Conservation (phyloP, 768 basidiomycete genomes). For the Dentipellis sp. region DNA sequence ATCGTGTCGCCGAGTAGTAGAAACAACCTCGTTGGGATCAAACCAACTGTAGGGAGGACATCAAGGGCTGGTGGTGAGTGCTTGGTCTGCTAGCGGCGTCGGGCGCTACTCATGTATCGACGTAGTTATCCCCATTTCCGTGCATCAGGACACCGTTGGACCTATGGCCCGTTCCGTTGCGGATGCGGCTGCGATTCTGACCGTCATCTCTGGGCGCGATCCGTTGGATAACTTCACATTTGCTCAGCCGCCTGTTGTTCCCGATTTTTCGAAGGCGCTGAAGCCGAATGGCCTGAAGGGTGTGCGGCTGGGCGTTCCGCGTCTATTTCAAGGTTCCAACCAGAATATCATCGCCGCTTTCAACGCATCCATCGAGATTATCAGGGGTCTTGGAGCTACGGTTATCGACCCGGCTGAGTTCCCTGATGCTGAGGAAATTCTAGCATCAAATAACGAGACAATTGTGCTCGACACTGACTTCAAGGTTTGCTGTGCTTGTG, state of each 20-base stretch:
- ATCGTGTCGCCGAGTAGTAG: slow-evolving; percentile 36
- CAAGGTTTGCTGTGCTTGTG: slow-evolving; percentile 31
- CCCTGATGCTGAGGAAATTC: slow-evolving; percentile 39
- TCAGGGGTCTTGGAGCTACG: slow-evolving; percentile 33
- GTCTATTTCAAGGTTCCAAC: slow-evolving; percentile 22
- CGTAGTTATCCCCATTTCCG: slow-evolving; percentile 47
- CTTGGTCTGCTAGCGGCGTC: background rate
- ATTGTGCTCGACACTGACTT: slow-evolving; percentile 49
- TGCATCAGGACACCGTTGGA: slow-evolving; percentile 50
- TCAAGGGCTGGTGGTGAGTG: slow-evolving; percentile 46
- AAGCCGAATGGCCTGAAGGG: slow-evolving; percentile 36
- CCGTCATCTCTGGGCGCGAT: slow-evolving; percentile 35
- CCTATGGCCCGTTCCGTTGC: slow-evolving; percentile 44
- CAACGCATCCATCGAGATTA: slow-evolving; percentile 27
- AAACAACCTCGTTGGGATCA: slow-evolving; percentile 51
- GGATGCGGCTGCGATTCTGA: slow-evolving; percentile 47
- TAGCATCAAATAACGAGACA: slow-evolving; percentile 39
- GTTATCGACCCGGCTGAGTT: slow-evolving; percentile 58
- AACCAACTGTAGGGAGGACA: slow-evolving; percentile 50
- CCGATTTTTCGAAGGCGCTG: slow-evolving; percentile 48
- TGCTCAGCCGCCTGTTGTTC: slow-evolving; percentile 37
- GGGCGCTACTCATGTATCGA: background rate
- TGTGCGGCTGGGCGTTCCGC: slow-evolving; percentile 36
- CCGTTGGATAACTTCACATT: slow-evolving; percentile 32
- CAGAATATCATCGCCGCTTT: slow-evolving; percentile 27